A percentile compares a stretch with the other conserved stretches of the same genome.
Evolutionary conservation across 2,329 filamentous ascomycete species (phyloP).

Genomic region (Fusarium penzigii): DNA sequence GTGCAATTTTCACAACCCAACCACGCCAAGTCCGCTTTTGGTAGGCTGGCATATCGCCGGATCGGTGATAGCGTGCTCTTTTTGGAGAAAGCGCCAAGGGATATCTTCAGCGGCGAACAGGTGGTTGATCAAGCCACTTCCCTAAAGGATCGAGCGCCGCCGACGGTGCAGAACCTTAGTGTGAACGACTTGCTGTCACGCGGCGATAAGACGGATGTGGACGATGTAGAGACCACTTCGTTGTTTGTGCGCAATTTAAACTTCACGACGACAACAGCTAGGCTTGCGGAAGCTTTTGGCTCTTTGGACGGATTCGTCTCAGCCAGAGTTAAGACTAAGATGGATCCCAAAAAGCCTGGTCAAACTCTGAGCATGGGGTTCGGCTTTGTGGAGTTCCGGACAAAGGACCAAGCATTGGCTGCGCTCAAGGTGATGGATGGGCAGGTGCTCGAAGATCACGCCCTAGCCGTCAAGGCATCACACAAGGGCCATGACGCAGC

Average conservation of each 20-base stretch:
- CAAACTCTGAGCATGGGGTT: constrained; percentile 96
- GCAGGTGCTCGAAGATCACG: constrained; percentile 82
- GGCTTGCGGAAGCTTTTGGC: constrained; percentile 75
- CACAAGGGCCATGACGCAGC: constrained; percentile 86
- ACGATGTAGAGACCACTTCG: constrained; percentile 65
- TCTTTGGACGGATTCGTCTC: constrained; percentile 85
- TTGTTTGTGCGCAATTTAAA: constrained; percentile 93
- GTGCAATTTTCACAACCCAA: constrained; percentile 80
- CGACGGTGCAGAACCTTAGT: constrained; percentile 61
- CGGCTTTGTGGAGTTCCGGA: constrained; percentile 88
- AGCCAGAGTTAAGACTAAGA: constrained; percentile 89
- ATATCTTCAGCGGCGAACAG: constrained; percentile 61
- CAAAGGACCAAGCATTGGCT: constrained; percentile 74
- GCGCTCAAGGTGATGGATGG: constrained; percentile 88
- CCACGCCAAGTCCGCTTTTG: constrained; percentile 82
- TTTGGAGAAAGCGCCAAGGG: constrained; percentile 87
- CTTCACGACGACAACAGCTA: constrained; percentile 80
- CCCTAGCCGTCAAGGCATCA: constrained; percentile 80
- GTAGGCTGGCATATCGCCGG: constrained; percentile 82
- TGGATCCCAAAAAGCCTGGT: constrained; percentile 85
- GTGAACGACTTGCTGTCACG: constrained; percentile 68
- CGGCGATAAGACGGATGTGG: constrained; percentile 53
- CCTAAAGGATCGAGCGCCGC: constrained; percentile 38
- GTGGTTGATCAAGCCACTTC: constrained; percentile 28
- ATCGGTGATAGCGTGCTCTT: constrained; percentile 91